phyloP scores from a whole-genome alignment of 345 rosid genomes.

The Trapa incisa region DNA sequence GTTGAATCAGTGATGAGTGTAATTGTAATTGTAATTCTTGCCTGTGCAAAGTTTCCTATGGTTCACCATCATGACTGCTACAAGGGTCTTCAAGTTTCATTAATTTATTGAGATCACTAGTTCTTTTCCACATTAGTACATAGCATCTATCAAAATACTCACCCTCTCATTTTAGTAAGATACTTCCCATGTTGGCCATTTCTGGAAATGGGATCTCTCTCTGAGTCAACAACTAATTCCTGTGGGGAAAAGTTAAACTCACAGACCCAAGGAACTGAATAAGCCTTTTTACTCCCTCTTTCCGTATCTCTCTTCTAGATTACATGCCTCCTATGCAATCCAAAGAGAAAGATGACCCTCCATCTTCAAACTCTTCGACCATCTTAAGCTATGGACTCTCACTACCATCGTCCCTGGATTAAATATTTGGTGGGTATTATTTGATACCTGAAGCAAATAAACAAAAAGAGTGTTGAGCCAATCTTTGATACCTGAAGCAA shows the following conservation, averaged over 20 bases:
- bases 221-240: too few species aligned
- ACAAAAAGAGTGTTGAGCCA: too few species aligned
- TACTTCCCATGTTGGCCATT: too few species aligned
- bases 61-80: background rate
- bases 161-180: too few species aligned
- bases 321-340: background rate
- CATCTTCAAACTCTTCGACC: background rate
- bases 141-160: too few species aligned
- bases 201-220: too few species aligned
- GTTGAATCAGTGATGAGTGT: background rate
- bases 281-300: background rate
- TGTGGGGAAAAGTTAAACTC: too few species aligned
- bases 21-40: slow-evolving; percentile 9
- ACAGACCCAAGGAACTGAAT: too few species aligned
- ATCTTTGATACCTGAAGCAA: too few species aligned
- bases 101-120: slow-evolving; percentile 8
- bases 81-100: slow-evolving; percentile 1
- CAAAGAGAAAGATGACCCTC: background rate
- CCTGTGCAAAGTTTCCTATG: slow-evolving; percentile 4
- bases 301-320: background rate
- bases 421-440: too few species aligned
- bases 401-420: slow-evolving; percentile 9
- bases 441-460: too few species aligned
- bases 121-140: slow-evolving; percentile 1
- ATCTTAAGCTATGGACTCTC: slow-evolving; percentile 28